Evolutionary conservation across 2,329 filamentous ascomycete species (phyloP).

Genomic region (Fusarium robinianum): DNA sequence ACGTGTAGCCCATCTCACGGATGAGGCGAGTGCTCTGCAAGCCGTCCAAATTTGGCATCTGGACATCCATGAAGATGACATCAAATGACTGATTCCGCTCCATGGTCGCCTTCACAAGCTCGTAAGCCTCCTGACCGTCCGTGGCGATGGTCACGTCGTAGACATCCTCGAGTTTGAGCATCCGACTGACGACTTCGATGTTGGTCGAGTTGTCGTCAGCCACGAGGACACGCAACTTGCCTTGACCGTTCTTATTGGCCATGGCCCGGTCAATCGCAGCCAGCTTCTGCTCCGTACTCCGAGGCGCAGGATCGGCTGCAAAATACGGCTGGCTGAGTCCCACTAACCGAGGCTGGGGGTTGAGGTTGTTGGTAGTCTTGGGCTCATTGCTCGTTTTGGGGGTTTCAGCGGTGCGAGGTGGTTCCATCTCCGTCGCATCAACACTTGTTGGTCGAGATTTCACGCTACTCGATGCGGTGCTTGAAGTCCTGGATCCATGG

Average conservation of each 20-base stretch:
- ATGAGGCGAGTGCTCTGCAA: slow-evolving; percentile 85
- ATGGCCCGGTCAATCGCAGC: slow-evolving; percentile 68
- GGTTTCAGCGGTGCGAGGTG: slow-evolving; percentile 38
- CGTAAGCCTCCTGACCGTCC: slow-evolving; percentile 84
- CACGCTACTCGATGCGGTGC: slow-evolving; percentile 59
- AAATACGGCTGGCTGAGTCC: slow-evolving; percentile 87
- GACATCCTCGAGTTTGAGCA: slow-evolving; percentile 77
- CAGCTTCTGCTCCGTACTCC: slow-evolving; percentile 61
- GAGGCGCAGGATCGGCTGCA: slow-evolving; percentile 47
- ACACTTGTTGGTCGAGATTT: slow-evolving; percentile 56
- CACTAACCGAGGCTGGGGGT: slow-evolving; percentile 76
- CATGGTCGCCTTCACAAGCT: slow-evolving; percentile 83
- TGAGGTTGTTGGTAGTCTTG: slow-evolving; percentile 51
- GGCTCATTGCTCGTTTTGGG: slow-evolving; percentile 36
- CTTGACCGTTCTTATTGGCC: slow-evolving; percentile 60
- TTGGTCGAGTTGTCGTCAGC: slow-evolving; percentile 71
- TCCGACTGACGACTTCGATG: slow-evolving; percentile 61
- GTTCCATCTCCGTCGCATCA: slow-evolving; percentile 47
- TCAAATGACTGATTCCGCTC: slow-evolving; percentile 73
- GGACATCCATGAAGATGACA: slow-evolving; percentile 94
- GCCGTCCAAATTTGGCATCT: slow-evolving; percentile 93
- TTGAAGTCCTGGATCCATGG: slow-evolving; percentile 49
- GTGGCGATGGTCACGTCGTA: slow-evolving; percentile 88
- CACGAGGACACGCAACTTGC: slow-evolving; percentile 79
- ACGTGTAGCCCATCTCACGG: slow-evolving; percentile 81